phyloP scores from a whole-genome alignment of 371 early-diverging fungal species.

The Mortierella sp. region DNA sequence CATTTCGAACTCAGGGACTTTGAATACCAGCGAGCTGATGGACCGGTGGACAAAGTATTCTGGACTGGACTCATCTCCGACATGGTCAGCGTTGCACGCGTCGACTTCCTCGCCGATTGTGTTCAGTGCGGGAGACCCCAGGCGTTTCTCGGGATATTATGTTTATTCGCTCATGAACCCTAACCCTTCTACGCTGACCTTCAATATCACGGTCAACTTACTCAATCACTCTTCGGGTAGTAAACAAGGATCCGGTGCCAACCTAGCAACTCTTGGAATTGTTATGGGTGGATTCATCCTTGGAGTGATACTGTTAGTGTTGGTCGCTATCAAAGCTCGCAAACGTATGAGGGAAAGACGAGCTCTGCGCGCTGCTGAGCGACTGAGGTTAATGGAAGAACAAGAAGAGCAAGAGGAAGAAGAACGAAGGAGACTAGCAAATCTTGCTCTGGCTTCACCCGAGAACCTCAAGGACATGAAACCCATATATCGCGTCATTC shows the following conservation, averaged over 20 bases:
- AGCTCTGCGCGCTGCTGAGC: constrained; percentile 15
- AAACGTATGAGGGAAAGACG: constrained; percentile 18
- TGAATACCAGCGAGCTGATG: constrained; percentile 31
- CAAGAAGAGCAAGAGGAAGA: constrained; percentile 31
- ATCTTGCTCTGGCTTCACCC: neutral
- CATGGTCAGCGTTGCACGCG: constrained; percentile 25
- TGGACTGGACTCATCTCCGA: constrained; percentile 34
- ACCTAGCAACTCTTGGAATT: constrained; percentile 42
- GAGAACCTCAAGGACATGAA: constrained; percentile 20
- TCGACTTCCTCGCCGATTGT: constrained; percentile 5
- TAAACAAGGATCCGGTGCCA: constrained; percentile 9
- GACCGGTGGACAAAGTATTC: constrained; percentile 36
- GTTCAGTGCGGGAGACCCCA: constrained; percentile 37
- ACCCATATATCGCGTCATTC: constrained; percentile 44
- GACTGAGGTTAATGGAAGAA: constrained; percentile 28
- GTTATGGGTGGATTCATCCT: constrained; percentile 46
- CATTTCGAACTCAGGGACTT: constrained; percentile 19
- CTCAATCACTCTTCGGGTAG: constrained; percentile 14
- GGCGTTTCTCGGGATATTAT: constrained; percentile 54
- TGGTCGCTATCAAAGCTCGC: constrained; percentile 30
- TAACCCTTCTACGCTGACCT: constrained; percentile 13
- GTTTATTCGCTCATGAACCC: constrained; percentile 42
- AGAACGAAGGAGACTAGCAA: constrained; percentile 4
- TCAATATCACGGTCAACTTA: constrained; percentile 26
- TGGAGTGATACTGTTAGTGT: constrained; percentile 22